Evolutionary conservation across 2,329 filamentous ascomycete genomes (phyloP), one percentile per base, ranked within the genome.

Genomic region (Didymella sp.): DNA sequence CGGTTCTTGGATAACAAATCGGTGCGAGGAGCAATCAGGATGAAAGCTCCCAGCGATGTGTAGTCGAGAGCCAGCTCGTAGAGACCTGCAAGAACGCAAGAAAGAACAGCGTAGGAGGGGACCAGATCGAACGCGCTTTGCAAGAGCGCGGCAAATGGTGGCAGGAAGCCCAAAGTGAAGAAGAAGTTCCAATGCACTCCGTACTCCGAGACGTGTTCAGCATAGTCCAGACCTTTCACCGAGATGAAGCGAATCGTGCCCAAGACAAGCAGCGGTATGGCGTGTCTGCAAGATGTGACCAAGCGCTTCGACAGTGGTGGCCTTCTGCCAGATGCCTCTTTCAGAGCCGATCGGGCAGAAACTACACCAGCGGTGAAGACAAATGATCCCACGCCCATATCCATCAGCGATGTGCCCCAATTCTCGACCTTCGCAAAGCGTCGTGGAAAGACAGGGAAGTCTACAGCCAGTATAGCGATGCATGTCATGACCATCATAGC

Each of bases 181-280:
- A 99, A 99, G 77, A 99, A 99, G 76, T 99, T 99, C 95, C 95
- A 99, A 76, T 99, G 95, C 9, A 99, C 91, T 40, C 95, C 95
- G 72, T 99, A 99, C 74, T 99, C 95, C 13, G 91, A 92, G 56
- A 97, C 92, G 79, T 99, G 95, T 75, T 99, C 95, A 3, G 93
- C 93, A 73, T 99, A 99, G 73, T 98, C 92, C 27, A 97, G 81
- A 6, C 91, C 91, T 78, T 99, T 99, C 72, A 98, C 93, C 67
- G 88, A 96, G 64, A 92, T 86, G 22, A 98, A 83, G 22, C 95
- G 87, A 52, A 96, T 81, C 22, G 95, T 73, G 13, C 95, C 95
- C 4, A 99, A 82, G 1, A 89, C 80, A 19, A 97, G 79, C 5
- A 99, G 82, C 1, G 95, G 94, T 24, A 96, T 76, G 0, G 94